Conservation (phyloP, 23 red algal genomes). For the Porphyridium purpureum region DNA sequence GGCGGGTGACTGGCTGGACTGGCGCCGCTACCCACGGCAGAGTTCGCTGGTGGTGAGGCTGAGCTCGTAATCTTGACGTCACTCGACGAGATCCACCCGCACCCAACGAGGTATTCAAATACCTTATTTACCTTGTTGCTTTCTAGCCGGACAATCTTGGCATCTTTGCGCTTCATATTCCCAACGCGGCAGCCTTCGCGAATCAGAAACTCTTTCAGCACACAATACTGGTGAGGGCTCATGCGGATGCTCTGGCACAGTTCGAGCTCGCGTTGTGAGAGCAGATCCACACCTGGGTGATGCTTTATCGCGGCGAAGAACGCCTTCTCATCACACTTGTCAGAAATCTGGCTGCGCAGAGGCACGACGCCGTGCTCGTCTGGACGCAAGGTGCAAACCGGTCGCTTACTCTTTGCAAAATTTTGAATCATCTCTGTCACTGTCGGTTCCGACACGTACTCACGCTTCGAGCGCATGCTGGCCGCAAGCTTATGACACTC, state of each 20-base stretch:
- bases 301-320: no score
- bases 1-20: no score
- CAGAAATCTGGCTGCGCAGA: no score
- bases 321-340: no score
- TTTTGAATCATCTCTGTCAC: background rate
- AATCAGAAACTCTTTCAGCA: slow-evolving; percentile 73
- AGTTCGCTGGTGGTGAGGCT: no score
- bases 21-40: no score
- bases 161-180: slow-evolving; percentile 60
- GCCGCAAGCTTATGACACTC: slow-evolving; percentile 1
- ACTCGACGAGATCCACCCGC: slow-evolving; percentile 37
- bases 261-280: slow-evolving; percentile 45
- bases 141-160: slow-evolving; percentile 44
- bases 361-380: no score
- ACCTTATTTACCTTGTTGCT: slow-evolving; percentile 35
- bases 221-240: slow-evolving; percentile 50
- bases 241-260: slow-evolving; percentile 42
- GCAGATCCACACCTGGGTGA: slow-evolving; percentile 52
- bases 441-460: background rate
- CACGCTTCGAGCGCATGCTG: background rate
- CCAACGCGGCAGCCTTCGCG: slow-evolving; percentile 53
- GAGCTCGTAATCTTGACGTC: no score
- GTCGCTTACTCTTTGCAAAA: background rate
- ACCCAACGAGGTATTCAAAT: slow-evolving; percentile 41
- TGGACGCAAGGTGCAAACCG: no score